Evolutionary conservation across 2,329 filamentous ascomycete species (phyloP).

Genomic region (Pseudomassariella vexata): DNA sequence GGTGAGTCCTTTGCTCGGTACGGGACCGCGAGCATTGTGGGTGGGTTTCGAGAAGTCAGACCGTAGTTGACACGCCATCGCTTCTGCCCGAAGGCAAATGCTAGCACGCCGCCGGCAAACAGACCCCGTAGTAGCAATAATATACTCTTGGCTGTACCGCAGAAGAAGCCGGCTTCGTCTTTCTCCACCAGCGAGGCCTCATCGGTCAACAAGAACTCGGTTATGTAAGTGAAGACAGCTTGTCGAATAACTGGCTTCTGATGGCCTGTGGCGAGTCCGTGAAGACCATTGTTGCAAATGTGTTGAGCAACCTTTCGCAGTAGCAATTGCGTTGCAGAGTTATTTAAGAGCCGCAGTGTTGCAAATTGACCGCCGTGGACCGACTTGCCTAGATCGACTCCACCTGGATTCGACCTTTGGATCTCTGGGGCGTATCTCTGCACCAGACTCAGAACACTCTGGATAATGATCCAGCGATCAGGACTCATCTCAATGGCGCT

Average conservation of each 20-base stretch:
- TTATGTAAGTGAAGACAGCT: slow-evolving; percentile 39
- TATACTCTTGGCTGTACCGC: slow-evolving; percentile 20
- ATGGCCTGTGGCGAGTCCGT: slow-evolving; percentile 33
- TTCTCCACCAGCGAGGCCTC: slow-evolving; percentile 31
- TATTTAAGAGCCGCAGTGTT: slow-evolving; percentile 38
- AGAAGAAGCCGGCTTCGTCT: slow-evolving; percentile 28
- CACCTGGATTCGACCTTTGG: slow-evolving; percentile 19
- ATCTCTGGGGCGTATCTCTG: slow-evolving; percentile 16
- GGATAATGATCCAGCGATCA: slow-evolving; percentile 49
- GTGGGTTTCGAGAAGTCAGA: slow-evolving; percentile 31
- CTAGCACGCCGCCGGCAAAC: slow-evolving; percentile 47
- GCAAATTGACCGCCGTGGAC: slow-evolving; percentile 35
- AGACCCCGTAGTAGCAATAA: slow-evolving; percentile 50
- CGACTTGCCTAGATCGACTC: slow-evolving; percentile 36
- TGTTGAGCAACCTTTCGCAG: slow-evolving; percentile 26
- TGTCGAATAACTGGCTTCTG: slow-evolving; percentile 23
- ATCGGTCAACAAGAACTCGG: slow-evolving; percentile 19
- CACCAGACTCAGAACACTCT: slow-evolving; percentile 44
- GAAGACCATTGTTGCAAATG: slow-evolving; percentile 37
- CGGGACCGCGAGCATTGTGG: slow-evolving; percentile 48
- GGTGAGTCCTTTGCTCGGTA: slow-evolving; percentile 56
- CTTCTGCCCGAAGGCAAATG: slow-evolving; percentile 48
- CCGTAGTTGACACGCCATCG: slow-evolving; percentile 64
- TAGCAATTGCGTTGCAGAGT: slow-evolving; percentile 22
- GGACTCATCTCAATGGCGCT: slow-evolving; percentile 44